Base-by-base conservation (phyloP, 257 asterid genomes). In the Ilex asprella region DNA sequence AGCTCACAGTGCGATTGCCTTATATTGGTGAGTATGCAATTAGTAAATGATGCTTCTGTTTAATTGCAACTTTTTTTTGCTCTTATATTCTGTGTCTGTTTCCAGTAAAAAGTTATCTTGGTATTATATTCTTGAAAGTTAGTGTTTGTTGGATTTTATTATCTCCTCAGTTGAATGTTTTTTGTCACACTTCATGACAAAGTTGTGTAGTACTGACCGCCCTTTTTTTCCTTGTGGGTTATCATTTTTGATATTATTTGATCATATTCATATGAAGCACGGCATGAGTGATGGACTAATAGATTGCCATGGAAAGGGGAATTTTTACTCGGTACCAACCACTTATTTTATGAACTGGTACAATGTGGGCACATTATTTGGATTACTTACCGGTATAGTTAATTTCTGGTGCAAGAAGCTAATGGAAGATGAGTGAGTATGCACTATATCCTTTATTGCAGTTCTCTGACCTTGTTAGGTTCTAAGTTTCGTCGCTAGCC, bases 11-110 rank as follows among this genome's bases (percentile, higher is more conserved):
- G 75, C 41, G 82, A 39, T 69, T 69, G 55, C 79, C 70, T 71
- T 74, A 4, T 56, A 67, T 69, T 63, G 91, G 95, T 86, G 84
- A 89, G 95, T 82, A 56, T 51, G 68, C 39, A 14, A 71, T n/a
- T 41, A 57, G 14, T 46, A 16, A 58, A 59, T 65, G 51, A 53
- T 63, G 10, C 7, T 16, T 56, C 47, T 53, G 15, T 41, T 16
- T 6, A 6, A 6, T 6, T 2, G 30, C 0, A 1, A 6, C 57
- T 53, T 53, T 16, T 53, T 21, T 21, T 14, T 53, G 3, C 30
- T 15, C 3, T 16, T 2, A 14, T 16, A 2, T 1, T 14, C 15
- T 53, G 15, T 21, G 1, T 14, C 15, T 53, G 15, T 21, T 15
- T 53, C 57, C 10, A 53, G 3, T 49, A 49, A 21, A 21, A 0